Conservation (phyloP, 176 grass and related monocot species). For the Rhipidocladum racemiflorum region DNA sequence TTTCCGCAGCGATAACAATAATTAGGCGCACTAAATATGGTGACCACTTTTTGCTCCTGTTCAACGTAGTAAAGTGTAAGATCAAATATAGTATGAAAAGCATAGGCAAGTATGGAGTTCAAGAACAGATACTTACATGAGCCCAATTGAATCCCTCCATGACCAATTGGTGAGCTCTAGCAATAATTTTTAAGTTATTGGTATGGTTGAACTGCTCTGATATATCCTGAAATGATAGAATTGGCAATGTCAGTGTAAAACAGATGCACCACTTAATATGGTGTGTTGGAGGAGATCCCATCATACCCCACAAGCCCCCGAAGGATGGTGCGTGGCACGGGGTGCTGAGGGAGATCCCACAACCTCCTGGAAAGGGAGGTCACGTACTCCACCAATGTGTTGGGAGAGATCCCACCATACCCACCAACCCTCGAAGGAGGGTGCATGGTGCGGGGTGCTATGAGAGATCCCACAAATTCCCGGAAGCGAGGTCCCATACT, state of each 20-base stretch:
- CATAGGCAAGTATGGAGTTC: not conserved
- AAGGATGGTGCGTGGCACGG: no score
- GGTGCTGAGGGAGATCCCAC: no score
- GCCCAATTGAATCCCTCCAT: constrained; percentile 98
- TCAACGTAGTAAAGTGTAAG: constrained; percentile 26
- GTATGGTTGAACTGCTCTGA: constrained; percentile 98
- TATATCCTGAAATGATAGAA: constrained; percentile 70
- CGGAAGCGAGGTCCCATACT: no score
- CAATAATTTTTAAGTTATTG: constrained; percentile 88
- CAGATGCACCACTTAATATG: not conserved
- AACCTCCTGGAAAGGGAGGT: no score
- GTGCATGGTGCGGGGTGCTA: no score
- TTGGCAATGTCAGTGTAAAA: constrained; percentile 23
- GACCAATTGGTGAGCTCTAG: constrained; percentile 94
- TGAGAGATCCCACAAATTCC: no score
- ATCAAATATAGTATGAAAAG: not conserved
- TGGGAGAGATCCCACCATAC: no score
- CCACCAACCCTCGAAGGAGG: no score
- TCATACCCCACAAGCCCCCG: no score
- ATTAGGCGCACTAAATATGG: constrained; percentile 98
- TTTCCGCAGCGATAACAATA: constrained; percentile 98
- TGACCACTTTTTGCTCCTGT: constrained; percentile 98
- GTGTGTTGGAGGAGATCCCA: no score
- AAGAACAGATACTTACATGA: constrained; percentile 56
- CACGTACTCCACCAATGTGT: no score